Evolutionary conservation across 1,284 basidiomycete genomes (phyloP).

Genomic region (Moesziomyces parantarcticus): DNA sequence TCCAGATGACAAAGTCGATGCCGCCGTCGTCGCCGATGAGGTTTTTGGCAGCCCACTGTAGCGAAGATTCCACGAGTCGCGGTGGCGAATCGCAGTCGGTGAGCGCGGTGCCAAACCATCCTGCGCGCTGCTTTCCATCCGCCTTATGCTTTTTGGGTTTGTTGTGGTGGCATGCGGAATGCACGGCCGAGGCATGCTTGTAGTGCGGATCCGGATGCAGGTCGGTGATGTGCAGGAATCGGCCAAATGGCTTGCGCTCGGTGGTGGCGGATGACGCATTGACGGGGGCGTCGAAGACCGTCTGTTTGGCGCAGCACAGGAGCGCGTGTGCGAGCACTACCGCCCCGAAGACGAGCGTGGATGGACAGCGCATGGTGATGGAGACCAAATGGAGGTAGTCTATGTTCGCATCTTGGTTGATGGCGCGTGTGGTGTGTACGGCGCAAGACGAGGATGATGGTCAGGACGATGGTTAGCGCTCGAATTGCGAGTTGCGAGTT

Average conservation of each 20-base stretch:
- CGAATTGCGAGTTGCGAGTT: too few species aligned
- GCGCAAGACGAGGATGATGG: constrained; percentile 7
- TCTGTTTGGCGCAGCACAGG: too few species aligned
- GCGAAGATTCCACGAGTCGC: constrained; percentile 79
- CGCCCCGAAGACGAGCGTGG: too few species aligned
- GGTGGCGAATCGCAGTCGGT: constrained; percentile 89
- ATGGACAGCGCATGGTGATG: too few species aligned
- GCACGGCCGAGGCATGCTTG: constrained; percentile 71
- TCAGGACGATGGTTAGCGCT: too few species aligned
- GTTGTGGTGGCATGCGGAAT: constrained; percentile 47
- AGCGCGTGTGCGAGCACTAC: too few species aligned
- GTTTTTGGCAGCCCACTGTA: constrained; percentile 82
- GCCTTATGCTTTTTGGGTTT: constrained; percentile 57
- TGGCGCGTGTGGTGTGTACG: too few species aligned
- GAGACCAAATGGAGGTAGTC: too few species aligned
- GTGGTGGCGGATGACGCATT: neutral
- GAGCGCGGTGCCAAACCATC: constrained; percentile 66
- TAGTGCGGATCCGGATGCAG: constrained; percentile 80
- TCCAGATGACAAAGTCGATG: constrained; percentile 86
- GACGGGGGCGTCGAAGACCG: too few species aligned
- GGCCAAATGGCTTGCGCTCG: constrained; percentile 71
- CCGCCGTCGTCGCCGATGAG: constrained; percentile 70
- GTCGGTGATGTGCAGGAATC: constrained; percentile 82
- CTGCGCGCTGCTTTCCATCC: constrained; percentile 54
- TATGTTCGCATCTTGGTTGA: too few species aligned